Evolutionary conservation across 2,329 filamentous ascomycete species (phyloP), one percentile per base, ranked within the genome.

Genomic region (Dendryphion nanum): DNA sequence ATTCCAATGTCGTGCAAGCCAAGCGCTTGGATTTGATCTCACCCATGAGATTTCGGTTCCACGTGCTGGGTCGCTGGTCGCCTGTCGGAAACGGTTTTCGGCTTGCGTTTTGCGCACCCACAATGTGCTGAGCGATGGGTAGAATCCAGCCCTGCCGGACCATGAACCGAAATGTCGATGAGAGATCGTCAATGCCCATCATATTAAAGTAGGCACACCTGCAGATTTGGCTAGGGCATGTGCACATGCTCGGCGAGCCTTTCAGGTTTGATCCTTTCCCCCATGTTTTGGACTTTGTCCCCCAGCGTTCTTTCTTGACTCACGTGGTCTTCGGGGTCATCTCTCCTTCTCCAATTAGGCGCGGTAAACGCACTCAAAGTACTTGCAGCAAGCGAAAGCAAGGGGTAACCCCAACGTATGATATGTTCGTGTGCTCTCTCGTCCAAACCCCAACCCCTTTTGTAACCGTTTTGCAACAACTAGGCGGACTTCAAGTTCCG

Each of bases 261-360:
- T 10, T 12, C 12, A 15, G 29, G 12, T 17, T 5, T 35, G 19
- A 5, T 35, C 17, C 23, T n/a, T 26, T 26, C 10, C 23, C 23
- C 23, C 23, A 26, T 10, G 23, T 26, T 26, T 26, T n/a, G n/a
- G n/a, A n/a, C n/a, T n/a, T n/a, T n/a, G n/a, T n/a, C n/a, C n/a
- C n/a, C n/a, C n/a, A n/a, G n/a, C n/a, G n/a, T n/a, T n/a, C n/a
- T n/a, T n/a, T n/a, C n/a, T 21, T 21, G 33, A n/a, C 38, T 35
- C 32, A 30, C 37, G 34, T 43, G 40, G 10, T 17, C 26, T 6
- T 44, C 40, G 44, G 44, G 38, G 33, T 42, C 28, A 42, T 41
- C 29, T 32, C 36, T 40, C 38, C 41, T 38, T 44, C 39, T 34
- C 39, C 39, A 40, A 37, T 30, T 37, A 30, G 23, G 21, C 39